Evolutionary conservation across 495 filamentous ascomycete species (phyloP), one percentile per base, ranked within the genome.

Genomic region (Penicillium simplicissimum): DNA sequence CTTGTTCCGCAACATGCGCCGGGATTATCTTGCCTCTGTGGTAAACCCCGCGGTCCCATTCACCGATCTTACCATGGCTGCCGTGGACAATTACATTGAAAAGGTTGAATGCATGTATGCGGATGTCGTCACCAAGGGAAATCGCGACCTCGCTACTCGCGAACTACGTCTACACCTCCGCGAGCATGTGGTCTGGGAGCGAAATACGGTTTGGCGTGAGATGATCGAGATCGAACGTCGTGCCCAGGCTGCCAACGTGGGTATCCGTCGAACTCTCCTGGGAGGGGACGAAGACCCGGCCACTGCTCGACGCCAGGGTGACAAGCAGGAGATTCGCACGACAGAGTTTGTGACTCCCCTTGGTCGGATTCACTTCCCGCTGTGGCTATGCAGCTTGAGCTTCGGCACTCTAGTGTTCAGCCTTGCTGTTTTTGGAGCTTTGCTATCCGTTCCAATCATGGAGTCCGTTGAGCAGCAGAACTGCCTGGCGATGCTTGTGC

Each of bases 181-280:
- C 65, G 95, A 99, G 74, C 95, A 99, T 77, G 94, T 99, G 17
- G 93, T 98, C 35, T 99, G 96, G 96, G 95, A 99, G 69, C 84
- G 95, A 49, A 99, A 99, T 66, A 99, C 95, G 0, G 95, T 99
- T 5, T 99, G 95, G 95, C 81, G 96, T 73, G 95, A 99, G 64
- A 94, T 99, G 86, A 99, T 99, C 69, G 95, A 94, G 57, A 91
- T 99, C 62, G 95, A 99, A 78, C 83, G 95, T 23, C 95, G 96
- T 78, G 92, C 93, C 6, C 93, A 99, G 74, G 95, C 93, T 23
- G 95, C 94, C 13, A 96, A 93, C 61, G 84, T 99, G 62, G 96
- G 95, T 15, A 76, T 92, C 55, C 76, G 86, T 58, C 83, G 87
- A 59, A 92, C 92, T 7, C 81, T 98, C 49, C 83, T 97, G 4